Percentiles rank a stretch among this genome's conserved stretches.
These are phyloP conservation scores for Xylaria castorea DNA, from an alignment of 495 filamentous ascomycete genomes.

Conservation along the genomic window DNA sequence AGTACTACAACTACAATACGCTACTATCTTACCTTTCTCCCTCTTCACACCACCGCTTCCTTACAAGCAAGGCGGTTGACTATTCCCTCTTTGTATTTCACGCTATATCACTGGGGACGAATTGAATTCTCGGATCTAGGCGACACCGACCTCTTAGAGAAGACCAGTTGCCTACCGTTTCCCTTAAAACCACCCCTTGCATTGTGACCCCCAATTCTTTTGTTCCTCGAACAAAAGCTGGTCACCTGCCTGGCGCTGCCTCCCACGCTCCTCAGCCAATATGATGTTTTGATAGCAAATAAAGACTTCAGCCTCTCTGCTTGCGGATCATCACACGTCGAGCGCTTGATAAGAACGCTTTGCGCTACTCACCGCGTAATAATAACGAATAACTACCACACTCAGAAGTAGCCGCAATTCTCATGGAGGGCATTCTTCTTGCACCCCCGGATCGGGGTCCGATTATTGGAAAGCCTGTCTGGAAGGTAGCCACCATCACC, in stretches of 20 bases:
- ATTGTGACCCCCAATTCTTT: slow-evolving; percentile 10
- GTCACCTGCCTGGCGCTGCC: neutral
- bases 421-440: slow-evolving; percentile 63
- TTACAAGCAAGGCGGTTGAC: slow-evolving; percentile 4
- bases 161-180: neutral
- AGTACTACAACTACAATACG: neutral
- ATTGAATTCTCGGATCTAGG: neutral
- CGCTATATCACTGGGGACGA: neutral
- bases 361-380: slow-evolving; percentile 30
- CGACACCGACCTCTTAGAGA: neutral
- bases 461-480: slow-evolving; percentile 61
- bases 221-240: slow-evolving; percentile 14
- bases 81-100: neutral
- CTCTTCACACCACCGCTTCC: neutral
- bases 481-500: slow-evolving; percentile 55
- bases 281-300: slow-evolving; percentile 24
- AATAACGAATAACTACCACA: slow-evolving; percentile 30
- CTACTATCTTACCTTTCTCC: neutral
- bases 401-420: slow-evolving; percentile 25
- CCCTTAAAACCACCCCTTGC: slow-evolving; percentile 4
- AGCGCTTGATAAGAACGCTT: slow-evolving; percentile 13
- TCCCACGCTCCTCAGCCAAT: neutral
- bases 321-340: slow-evolving; percentile 3
- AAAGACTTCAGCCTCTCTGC: neutral
- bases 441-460: slow-evolving; percentile 62